Evolutionary conservation across 768 basidiomycete species (phyloP).

Genomic region (Podaxis rugospora): DNA sequence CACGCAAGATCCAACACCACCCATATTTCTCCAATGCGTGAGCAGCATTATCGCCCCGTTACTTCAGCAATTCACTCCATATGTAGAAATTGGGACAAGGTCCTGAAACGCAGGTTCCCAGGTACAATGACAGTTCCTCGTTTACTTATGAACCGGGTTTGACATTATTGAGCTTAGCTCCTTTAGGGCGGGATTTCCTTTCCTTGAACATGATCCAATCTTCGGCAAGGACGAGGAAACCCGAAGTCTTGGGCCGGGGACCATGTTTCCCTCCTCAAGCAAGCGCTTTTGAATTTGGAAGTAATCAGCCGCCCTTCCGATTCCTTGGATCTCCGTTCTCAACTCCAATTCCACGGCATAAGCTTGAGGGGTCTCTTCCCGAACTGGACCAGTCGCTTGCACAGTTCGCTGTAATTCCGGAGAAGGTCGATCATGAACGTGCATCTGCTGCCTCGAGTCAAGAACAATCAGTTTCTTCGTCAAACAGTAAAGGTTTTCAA

Average conservation of each 20-base stretch:
- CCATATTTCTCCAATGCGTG: slow-evolving; percentile 46
- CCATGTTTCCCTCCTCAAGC: neutral
- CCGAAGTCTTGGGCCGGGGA: neutral
- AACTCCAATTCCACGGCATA: slow-evolving; percentile 14
- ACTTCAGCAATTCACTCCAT: slow-evolving; percentile 1
- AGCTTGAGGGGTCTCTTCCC: neutral
- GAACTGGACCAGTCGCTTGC: neutral
- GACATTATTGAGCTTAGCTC: neutral
- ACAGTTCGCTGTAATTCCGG: neutral
- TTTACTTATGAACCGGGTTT: neutral
- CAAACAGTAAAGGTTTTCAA: neutral
- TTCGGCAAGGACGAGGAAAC: neutral
- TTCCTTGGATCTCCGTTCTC: slow-evolving; percentile 8
- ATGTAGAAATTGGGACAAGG: slow-evolving; percentile 36
- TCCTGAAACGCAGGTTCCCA: slow-evolving; percentile 24
- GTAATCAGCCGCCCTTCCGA: neutral
- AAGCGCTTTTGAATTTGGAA: neutral
- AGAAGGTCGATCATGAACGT: neutral
- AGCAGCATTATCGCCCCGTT: slow-evolving; percentile 19
- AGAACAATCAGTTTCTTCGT: neutral
- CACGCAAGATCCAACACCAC: slow-evolving; percentile 40
- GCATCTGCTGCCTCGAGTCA: neutral
- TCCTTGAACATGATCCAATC: neutral
- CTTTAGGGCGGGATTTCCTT: neutral
- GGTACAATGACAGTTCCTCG: slow-evolving; percentile 18